These are phyloP conservation scores for Fusarium tricinctum DNA, from an alignment of 2,329 filamentous ascomycete genomes.

Conservation along the genomic window DNA sequence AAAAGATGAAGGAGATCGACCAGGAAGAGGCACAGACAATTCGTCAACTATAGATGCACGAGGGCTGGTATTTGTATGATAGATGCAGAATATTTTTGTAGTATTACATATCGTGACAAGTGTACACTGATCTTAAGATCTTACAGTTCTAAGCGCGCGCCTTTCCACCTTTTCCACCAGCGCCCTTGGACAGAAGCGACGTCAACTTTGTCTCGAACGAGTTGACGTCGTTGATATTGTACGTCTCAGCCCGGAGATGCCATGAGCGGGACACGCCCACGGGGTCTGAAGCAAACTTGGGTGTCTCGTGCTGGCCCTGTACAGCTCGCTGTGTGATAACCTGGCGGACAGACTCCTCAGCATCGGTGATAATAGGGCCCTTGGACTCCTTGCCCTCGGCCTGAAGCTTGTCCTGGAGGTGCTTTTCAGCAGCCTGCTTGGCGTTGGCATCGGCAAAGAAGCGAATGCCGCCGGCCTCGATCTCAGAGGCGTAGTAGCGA, in stretches of 20 bases:
- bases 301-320: conserved; percentile 56
- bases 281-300: conserved; percentile 53
- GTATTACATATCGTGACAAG: conserved; percentile 50
- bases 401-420: conserved; percentile 49
- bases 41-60: conserved; percentile 53
- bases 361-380: conserved; percentile 51
- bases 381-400: conserved; percentile 39
- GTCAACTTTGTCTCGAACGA: conserved; percentile 59
- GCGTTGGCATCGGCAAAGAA: conserved; percentile 48
- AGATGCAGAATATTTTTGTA: conserved; percentile 46
- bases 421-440: conserved; percentile 51
- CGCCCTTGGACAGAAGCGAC: conserved; percentile 48
- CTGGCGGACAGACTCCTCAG: conserved; percentile 54
- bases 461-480: conserved; percentile 47
- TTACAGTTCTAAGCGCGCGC: conserved; percentile 43
- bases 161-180: conserved; percentile 43
- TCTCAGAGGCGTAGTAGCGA: conserved; percentile 52
- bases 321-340: conserved; percentile 54
- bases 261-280: conserved; percentile 54
- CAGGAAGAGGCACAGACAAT: conserved; percentile 64
- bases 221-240: conserved; percentile 52
- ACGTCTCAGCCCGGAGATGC: conserved; percentile 57
- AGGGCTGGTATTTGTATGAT: conserved; percentile 18
- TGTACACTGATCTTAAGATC: conserved; percentile 48
- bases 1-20: conserved; percentile 66